phyloP scores from a whole-genome alignment of 176 grass and related monocot species.

The Zizania latifolia region DNA sequence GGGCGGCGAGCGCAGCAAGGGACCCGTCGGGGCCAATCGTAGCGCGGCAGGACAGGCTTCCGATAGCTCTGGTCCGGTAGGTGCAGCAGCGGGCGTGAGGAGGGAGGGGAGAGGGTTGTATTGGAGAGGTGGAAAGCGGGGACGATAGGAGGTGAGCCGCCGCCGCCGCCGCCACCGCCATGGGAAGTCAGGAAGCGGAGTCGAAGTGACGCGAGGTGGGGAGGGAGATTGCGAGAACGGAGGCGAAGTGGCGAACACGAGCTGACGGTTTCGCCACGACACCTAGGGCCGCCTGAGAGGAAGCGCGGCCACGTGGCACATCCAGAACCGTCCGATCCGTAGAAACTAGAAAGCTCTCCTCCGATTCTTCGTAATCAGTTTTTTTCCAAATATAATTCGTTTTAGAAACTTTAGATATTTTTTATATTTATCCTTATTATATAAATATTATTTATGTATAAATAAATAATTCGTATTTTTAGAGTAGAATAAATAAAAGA shows the following conservation, averaged over 20 bases:
- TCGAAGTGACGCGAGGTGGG: background rate
- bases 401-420: too few species aligned
- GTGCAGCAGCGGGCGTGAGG: background rate
- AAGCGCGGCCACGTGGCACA: background rate
- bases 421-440: too few species aligned
- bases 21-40: constrained; percentile 27
- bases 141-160: constrained; percentile 16
- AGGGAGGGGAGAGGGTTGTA: background rate
- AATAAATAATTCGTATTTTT: too few species aligned
- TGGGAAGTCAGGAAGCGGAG: background rate
- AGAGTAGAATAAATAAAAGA: too few species aligned
- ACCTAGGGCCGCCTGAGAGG: background rate
- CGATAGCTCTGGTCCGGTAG: background rate
- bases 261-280: constrained; percentile 35
- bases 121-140: background rate
- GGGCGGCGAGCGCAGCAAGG: background rate
- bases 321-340: background rate
- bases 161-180: constrained; percentile 20
- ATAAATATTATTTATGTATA: too few species aligned
- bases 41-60: constrained; percentile 30
- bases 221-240: too few species aligned
- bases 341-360: too few species aligned
- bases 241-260: too few species aligned
- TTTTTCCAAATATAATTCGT: too few species aligned
- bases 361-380: too few species aligned